Evolutionary conservation across 371 early-diverging fungal species (phyloP).

Genomic region (Mortierella sp.): DNA sequence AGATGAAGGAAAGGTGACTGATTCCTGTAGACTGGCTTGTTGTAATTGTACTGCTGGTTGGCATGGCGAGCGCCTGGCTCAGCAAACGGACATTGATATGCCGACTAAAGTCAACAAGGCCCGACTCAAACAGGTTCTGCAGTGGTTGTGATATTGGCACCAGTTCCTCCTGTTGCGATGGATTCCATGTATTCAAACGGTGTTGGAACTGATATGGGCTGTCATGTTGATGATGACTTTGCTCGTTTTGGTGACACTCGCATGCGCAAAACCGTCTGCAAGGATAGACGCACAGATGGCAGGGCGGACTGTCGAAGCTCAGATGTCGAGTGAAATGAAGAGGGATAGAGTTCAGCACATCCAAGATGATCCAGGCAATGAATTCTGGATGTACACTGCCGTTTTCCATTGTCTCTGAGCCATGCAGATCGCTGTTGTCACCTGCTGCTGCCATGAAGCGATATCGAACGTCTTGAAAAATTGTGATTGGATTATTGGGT

Average conservation of each 20-base stretch:
- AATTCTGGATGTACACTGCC: constrained; percentile 3
- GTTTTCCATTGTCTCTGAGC: constrained; percentile 16
- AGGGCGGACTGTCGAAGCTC: constrained; percentile 33
- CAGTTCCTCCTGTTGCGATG: background rate
- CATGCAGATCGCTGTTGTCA: constrained; percentile 17
- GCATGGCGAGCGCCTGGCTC: constrained; percentile 7
- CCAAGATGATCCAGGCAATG: constrained; percentile 35
- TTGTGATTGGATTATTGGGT: background rate
- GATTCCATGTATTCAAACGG: background rate
- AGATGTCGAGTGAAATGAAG: constrained; percentile 22
- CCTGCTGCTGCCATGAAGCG: constrained; percentile 19
- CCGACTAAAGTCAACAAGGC: constrained; percentile 33
- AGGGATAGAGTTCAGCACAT: constrained; percentile 27
- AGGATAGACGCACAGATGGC: constrained; percentile 38
- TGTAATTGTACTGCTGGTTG: background rate
- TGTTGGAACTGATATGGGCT: background rate
- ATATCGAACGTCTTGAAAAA: constrained; percentile 21
- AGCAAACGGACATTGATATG: constrained; percentile 32
- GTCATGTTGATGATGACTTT: background rate
- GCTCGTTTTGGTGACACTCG: constrained; percentile 40
- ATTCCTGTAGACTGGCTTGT: background rate
- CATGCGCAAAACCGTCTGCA: constrained; percentile 25
- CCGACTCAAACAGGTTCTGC: constrained; percentile 27
- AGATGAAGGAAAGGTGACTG: background rate
- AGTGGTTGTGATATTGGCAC: constrained; percentile 19